phyloP scores from a whole-genome alignment of 2,329 filamentous ascomycete genomes.

The Pseudohalonectria lignicola region DNA sequence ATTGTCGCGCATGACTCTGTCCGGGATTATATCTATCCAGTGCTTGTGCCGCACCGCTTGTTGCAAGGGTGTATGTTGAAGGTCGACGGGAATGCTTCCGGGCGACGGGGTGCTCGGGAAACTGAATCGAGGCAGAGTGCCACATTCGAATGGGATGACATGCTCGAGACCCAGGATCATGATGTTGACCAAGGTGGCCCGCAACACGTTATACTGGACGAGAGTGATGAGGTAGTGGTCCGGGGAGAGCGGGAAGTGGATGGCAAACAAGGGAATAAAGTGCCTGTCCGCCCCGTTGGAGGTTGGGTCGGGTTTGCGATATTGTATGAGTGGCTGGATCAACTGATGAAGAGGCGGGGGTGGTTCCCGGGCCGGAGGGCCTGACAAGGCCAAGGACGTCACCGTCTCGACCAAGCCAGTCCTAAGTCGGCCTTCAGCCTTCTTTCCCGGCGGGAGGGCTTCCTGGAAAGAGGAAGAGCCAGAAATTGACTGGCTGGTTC shows the following conservation, averaged over 20 bases:
- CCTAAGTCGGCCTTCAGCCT: too few relatives aligned
- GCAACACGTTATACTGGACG: constrained; percentile 10
- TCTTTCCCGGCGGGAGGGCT: too few relatives aligned
- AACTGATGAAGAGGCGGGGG: too few relatives aligned
- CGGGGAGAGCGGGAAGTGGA: background rate
- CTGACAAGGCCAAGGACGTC: too few relatives aligned
- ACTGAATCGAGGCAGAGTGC: background rate
- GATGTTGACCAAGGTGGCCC: constrained; percentile 7
- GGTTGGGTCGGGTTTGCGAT: background rate
- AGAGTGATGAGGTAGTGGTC: constrained; percentile 9
- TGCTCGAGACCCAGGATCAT: constrained; percentile 3
- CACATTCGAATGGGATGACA: background rate
- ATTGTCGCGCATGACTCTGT: constrained; percentile 16
- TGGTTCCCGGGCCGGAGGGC: too few relatives aligned
- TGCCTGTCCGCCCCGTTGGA: background rate
- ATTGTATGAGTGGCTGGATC: background rate
- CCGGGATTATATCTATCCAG: constrained; percentile 18
- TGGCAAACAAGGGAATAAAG: too few relatives aligned
- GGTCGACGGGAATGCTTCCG: constrained; percentile 8
- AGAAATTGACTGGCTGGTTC: too few relatives aligned
- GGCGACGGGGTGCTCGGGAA: background rate
- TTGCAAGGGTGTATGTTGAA: constrained; percentile 16
- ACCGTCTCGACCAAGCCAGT: too few relatives aligned
- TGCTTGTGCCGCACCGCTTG: constrained; percentile 11
- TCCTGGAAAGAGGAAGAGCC: too few relatives aligned